Evolutionary conservation across 495 filamentous ascomycete species (phyloP).

Genomic region (Penicillium manginii): DNA sequence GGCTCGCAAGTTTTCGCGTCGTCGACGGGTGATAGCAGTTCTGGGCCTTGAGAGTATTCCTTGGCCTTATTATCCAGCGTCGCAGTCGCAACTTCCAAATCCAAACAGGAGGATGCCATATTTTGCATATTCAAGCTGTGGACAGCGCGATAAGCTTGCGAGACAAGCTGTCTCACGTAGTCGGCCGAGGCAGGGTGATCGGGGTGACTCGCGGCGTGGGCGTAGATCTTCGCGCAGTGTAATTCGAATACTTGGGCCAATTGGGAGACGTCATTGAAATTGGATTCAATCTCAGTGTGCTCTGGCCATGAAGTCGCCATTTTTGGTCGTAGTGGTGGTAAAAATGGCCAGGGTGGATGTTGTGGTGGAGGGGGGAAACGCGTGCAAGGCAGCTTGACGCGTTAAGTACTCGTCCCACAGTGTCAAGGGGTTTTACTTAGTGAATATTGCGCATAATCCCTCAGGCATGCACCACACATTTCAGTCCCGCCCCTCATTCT

Average conservation of each 20-base stretch:
- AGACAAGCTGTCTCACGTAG: conserved; percentile 20
- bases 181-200: conserved; percentile 11
- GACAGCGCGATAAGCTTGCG: conserved; percentile 20
- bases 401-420: background rate
- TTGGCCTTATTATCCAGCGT: conserved; percentile 8
- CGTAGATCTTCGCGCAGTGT: conserved; percentile 19
- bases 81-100: conserved; percentile 8
- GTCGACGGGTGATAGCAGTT: background rate
- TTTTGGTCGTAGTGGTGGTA: background rate
- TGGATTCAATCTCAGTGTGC: background rate
- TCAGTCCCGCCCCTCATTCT: background rate
- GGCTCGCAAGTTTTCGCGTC: background rate
- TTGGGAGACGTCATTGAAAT: conserved; percentile 17
- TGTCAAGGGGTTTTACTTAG: background rate
- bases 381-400: background rate
- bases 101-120: conserved; percentile 7
- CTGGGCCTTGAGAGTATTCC: conserved; percentile 1
- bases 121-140: conserved; percentile 21
- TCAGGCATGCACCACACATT: conserved; percentile 1
- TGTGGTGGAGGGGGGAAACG: background rate
- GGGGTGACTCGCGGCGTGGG: conserved; percentile 10
- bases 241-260: conserved; percentile 19
- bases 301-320: conserved; percentile 20
- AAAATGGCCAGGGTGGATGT: background rate
- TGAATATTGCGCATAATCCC: too few species aligned